phyloP scores from a whole-genome alignment of 768 basidiomycete genomes.

The Trametes villosa region DNA sequence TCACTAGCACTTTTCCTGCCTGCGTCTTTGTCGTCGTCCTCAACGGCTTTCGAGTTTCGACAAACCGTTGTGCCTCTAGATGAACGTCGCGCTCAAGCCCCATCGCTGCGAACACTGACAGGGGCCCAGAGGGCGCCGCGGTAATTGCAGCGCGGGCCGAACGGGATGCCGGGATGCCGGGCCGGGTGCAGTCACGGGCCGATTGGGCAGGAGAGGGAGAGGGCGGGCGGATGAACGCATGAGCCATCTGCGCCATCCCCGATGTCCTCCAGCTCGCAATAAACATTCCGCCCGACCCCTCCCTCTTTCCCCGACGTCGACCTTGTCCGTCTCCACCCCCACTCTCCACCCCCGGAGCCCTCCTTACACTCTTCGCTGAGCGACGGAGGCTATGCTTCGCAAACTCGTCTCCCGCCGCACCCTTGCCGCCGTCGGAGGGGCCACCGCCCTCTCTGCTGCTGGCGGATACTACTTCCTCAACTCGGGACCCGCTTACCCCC shows the following conservation, averaged over 20 bases:
- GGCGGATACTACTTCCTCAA: slow-evolving; percentile 75
- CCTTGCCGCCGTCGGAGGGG: slow-evolving; percentile 55
- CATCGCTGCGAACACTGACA: no score
- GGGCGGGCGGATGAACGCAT: slow-evolving; percentile 7
- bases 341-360: slow-evolving; percentile 6
- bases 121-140: background rate
- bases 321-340: background rate
- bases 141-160: background rate
- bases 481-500: slow-evolving; percentile 71
- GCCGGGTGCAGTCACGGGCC: slow-evolving; percentile 3
- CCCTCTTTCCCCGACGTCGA: background rate
- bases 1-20: no score
- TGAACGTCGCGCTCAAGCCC: background rate
- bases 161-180: slow-evolving; percentile 3
- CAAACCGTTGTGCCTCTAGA: no score
- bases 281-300: background rate
- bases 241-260: background rate
- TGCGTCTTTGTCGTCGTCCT: no score
- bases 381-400: slow-evolving; percentile 23
- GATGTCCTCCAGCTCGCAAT: background rate
- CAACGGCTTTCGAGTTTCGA: no score
- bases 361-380: slow-evolving; percentile 19
- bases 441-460: slow-evolving; percentile 55
- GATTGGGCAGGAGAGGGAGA: background rate
- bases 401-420: slow-evolving; percentile 53